A percentile compares a stretch with the other conserved stretches of the same genome.
Conservation (phyloP, 257 asterid genomes). For the Nicotiana knightiana region DNA sequence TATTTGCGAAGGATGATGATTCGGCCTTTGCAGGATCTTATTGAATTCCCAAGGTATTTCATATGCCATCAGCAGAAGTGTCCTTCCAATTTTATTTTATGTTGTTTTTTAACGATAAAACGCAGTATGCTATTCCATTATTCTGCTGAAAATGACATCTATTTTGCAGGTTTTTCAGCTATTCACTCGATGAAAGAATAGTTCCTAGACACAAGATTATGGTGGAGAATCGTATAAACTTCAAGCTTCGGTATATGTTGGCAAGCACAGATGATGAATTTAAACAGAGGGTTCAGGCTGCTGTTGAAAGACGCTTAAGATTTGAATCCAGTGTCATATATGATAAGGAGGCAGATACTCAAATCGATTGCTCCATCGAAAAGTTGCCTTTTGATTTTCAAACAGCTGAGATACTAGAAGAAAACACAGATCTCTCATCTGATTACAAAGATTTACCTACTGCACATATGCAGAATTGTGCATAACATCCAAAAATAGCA, state of each 20-base stretch:
- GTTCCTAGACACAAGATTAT: conserved; percentile 67
- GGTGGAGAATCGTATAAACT: conserved; percentile 68
- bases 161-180: conserved; percentile 79
- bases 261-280: conserved; percentile 69
- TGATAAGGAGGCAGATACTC: conserved; percentile 20
- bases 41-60: conserved; percentile 87
- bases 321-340: conserved; percentile 47
- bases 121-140: background rate
- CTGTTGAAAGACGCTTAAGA: conserved; percentile 57
- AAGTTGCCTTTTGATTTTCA: background rate
- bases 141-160: background rate
- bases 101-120: too few species aligned
- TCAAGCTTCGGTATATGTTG: conserved; percentile 79
- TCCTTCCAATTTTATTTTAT: background rate
- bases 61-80: background rate
- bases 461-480: background rate
- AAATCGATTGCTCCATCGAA: conserved; percentile 3
- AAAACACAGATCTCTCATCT: background rate
- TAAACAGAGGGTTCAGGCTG: conserved; percentile 43
- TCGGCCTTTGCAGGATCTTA: conserved; percentile 70
- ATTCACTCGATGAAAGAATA: conserved; percentile 77
- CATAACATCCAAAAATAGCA: background rate
- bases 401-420: background rate
- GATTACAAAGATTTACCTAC: background rate
- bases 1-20: conserved; percentile 80